Percentiles rank a stretch among this genome's conserved stretches.
phyloP scores from a whole-genome alignment of 116 monocot species.

The Iris pallida region DNA sequence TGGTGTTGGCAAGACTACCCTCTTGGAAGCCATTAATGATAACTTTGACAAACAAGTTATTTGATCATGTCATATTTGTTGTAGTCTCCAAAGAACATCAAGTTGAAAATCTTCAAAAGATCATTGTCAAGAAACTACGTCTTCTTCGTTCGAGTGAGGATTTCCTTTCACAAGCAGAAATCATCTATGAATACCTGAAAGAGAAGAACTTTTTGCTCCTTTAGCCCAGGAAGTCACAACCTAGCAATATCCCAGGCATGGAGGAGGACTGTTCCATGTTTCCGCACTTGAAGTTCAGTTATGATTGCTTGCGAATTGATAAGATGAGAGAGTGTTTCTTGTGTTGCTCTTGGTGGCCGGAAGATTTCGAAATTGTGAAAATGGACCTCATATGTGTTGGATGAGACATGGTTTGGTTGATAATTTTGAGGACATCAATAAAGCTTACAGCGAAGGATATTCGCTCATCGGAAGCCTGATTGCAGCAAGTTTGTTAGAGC shows the following conservation, averaged over 20 bases:
- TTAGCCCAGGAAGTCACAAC: too few relatives aligned
- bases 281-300: conserved; percentile 23
- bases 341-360: conserved; percentile 27
- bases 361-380: conserved; percentile 13
- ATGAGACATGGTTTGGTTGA: conserved; percentile 31
- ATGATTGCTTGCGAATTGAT: conserved; percentile 12
- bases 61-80: too few relatives aligned
- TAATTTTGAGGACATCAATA: background rate
- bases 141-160: background rate
- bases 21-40: too few relatives aligned
- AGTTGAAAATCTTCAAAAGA: background rate
- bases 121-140: background rate
- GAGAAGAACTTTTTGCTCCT: conserved; percentile 16
- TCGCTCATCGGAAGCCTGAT: conserved; percentile 11
- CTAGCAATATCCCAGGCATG: conserved; percentile 10
- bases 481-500: conserved; percentile 28
- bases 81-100: too few relatives aligned
- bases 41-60: too few relatives aligned
- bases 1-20: too few relatives aligned
- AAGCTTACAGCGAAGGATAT: conserved; percentile 18
- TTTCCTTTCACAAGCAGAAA: background rate
- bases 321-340: too few relatives aligned
- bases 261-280: background rate
- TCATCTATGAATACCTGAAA: conserved; percentile 1
- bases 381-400: conserved; percentile 22